These are phyloP conservation scores for Komagataella mondaviorum DNA, from an alignment of 805 yeast species.

Conservation along the genomic window DNA sequence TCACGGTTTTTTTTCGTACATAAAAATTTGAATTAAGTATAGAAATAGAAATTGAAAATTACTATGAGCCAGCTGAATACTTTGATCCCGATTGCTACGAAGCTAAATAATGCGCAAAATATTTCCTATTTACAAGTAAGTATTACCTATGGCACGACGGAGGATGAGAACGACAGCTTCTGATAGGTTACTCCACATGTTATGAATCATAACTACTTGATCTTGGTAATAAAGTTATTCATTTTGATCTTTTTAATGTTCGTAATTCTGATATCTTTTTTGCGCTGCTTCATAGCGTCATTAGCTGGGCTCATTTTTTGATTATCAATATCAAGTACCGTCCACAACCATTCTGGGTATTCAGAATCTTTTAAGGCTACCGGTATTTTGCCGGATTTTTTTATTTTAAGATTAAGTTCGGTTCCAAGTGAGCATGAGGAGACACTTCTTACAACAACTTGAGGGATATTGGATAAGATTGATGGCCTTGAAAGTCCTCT, in stretches of 20 bases:
- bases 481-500: background rate
- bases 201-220: conserved; percentile 11
- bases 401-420: conserved; percentile 53
- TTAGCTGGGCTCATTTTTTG: conserved; percentile 38
- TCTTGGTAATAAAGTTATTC: conserved; percentile 61
- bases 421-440: conserved; percentile 66
- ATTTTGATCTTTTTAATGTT: conserved; percentile 63
- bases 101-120: too few species aligned
- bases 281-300: conserved; percentile 53
- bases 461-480: background rate
- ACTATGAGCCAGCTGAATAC: background rate
- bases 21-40: background rate
- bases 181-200: background rate
- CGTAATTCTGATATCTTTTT: conserved; percentile 52
- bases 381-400: conserved; percentile 75
- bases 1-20: background rate
- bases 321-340: conserved; percentile 53
- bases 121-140: background rate
- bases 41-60: too few species aligned
- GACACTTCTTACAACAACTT: background rate
- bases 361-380: conserved; percentile 79
- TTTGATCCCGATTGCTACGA: too few species aligned
- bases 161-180: background rate
- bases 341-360: conserved; percentile 95
- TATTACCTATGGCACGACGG: background rate